Percentiles rank a stretch among this genome's conserved stretches.
These are phyloP conservation scores for Desmodesmus armatus DNA, from an alignment of 139 green algal species.

Conservation along the genomic window DNA sequence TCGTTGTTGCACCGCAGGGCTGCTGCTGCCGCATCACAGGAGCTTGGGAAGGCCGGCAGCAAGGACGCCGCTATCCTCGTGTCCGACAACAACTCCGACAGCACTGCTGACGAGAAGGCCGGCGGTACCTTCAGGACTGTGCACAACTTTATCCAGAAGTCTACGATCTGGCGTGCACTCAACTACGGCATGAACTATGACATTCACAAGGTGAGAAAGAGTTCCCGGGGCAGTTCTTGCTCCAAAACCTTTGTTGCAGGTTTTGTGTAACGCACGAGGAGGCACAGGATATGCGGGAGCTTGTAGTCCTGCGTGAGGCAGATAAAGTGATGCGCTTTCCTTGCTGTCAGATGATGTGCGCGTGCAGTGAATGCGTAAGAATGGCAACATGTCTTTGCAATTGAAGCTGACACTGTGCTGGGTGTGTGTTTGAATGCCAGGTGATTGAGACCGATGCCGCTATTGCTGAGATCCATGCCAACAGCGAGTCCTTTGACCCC, in stretches of 20 bases:
- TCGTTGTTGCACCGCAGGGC: not conserved
- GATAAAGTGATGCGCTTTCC: no score
- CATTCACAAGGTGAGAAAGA: conserved; percentile 40
- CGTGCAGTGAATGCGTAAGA: no score
- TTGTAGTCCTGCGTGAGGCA: no score
- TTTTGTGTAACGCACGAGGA: no score
- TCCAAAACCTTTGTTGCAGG: no score
- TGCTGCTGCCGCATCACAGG: not conserved
- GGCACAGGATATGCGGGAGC: no score
- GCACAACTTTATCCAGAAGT: not conserved
- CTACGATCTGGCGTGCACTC: not conserved
- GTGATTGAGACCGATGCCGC: conserved; percentile 48
- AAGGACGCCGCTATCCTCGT: not conserved
- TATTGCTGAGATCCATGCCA: conserved; percentile 65
- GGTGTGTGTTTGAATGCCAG: not conserved
- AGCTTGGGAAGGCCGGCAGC: no score
- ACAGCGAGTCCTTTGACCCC: conserved; percentile 80
- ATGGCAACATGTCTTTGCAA: no score
- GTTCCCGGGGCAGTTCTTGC: no score
- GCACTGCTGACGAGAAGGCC: not conserved
- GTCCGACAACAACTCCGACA: not conserved
- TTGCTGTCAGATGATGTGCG: no score
- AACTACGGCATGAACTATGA: conserved; percentile 29
- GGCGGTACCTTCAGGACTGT: not conserved
- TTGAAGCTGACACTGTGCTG: not conserved